These are phyloP conservation scores for Diplodia scrobiculata DNA, from an alignment of 2,329 filamentous ascomycete genomes.

Conservation along the genomic window DNA sequence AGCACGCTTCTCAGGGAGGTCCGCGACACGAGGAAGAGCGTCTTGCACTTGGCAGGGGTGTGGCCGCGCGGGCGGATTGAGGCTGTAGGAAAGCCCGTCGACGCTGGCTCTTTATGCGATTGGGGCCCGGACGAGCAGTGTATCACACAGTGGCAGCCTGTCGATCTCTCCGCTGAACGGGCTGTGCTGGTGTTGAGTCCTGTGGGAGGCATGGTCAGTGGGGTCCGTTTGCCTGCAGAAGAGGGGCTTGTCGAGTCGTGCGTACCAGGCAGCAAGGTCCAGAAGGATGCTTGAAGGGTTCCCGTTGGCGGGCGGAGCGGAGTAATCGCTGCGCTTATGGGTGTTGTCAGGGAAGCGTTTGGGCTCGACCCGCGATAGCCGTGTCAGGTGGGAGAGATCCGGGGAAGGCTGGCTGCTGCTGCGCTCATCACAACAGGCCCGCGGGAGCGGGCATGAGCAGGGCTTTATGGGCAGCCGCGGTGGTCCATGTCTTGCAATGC, in stretches of 20 bases:
- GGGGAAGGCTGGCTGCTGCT: slow-evolving; percentile 16
- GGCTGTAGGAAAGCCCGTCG: not conserved
- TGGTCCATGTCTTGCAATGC: slow-evolving; percentile 15
- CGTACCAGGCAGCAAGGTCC: slow-evolving; percentile 21
- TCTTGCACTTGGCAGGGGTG: not conserved
- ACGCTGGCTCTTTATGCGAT: slow-evolving; percentile 9
- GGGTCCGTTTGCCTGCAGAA: slow-evolving; percentile 1
- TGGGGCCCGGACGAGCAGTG: not conserved
- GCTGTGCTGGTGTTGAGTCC: slow-evolving; percentile 23
- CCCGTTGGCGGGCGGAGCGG: slow-evolving; percentile 22
- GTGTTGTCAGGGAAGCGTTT: slow-evolving; percentile 23
- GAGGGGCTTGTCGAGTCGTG: slow-evolving; percentile 8
- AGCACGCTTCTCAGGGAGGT: not conserved
- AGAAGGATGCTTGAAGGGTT: slow-evolving; percentile 2
- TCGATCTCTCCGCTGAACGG: slow-evolving; percentile 28
- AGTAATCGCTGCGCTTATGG: slow-evolving; percentile 19
- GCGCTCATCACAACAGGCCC: slow-evolving; percentile 19
- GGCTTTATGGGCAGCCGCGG: slow-evolving; percentile 18
- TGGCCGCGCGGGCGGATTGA: not conserved
- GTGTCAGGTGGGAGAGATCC: slow-evolving; percentile 25
- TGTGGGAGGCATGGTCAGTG: not conserved
- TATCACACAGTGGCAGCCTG: slow-evolving; percentile 15
- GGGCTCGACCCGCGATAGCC: slow-evolving; percentile 23
- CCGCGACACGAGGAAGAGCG: not conserved
- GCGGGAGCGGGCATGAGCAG: slow-evolving; percentile 17